Evolutionary conservation across 257 asterid species (phyloP).

Genomic region (Primulina huaijiensis): DNA sequence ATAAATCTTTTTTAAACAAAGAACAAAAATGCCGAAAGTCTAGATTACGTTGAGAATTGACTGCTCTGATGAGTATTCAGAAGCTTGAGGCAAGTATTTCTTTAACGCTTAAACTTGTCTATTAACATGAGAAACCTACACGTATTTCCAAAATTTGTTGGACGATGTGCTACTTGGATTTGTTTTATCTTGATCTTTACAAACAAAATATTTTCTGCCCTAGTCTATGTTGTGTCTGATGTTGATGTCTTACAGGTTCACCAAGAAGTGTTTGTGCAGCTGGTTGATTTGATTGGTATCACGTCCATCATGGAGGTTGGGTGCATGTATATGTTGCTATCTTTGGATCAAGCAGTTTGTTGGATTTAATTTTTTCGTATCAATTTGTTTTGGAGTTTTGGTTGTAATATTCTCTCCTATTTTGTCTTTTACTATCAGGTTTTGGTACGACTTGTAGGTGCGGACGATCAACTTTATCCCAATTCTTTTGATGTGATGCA

Average conservation of each 20-base stretch:
- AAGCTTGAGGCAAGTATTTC: slow-evolving; percentile 10
- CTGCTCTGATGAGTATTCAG: neutral
- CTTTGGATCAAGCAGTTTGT: slow-evolving; percentile 18
- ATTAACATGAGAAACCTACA: slow-evolving; percentile 2
- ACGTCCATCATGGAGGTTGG: slow-evolving; percentile 98
- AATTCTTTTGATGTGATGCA: slow-evolving; percentile 82
- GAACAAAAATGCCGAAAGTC: slow-evolving; percentile 7
- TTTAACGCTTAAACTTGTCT: slow-evolving; percentile 1
- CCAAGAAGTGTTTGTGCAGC: slow-evolving; percentile 80
- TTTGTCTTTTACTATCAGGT: slow-evolving; percentile 50
- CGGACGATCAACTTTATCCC: slow-evolving; percentile 84
- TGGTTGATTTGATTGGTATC: slow-evolving; percentile 96
- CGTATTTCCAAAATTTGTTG: neutral
- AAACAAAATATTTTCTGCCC: neutral
- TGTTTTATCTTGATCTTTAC: slow-evolving; percentile 7
- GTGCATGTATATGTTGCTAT: slow-evolving; percentile 19
- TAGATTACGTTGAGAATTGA: neutral
- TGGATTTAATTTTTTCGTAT: slow-evolving; percentile 12
- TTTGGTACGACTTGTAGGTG: slow-evolving; percentile 88
- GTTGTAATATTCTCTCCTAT: slow-evolving; percentile 29
- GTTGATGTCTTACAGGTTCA: slow-evolving; percentile 52
- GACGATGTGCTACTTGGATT: slow-evolving; percentile 10
- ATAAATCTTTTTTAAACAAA: neutral
- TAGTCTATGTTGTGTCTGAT: slow-evolving; percentile 5
- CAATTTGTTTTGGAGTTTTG: slow-evolving; percentile 18